Conservation (phyloP, 257 asterid genomes). For the Solanum stenotomum region DNA sequence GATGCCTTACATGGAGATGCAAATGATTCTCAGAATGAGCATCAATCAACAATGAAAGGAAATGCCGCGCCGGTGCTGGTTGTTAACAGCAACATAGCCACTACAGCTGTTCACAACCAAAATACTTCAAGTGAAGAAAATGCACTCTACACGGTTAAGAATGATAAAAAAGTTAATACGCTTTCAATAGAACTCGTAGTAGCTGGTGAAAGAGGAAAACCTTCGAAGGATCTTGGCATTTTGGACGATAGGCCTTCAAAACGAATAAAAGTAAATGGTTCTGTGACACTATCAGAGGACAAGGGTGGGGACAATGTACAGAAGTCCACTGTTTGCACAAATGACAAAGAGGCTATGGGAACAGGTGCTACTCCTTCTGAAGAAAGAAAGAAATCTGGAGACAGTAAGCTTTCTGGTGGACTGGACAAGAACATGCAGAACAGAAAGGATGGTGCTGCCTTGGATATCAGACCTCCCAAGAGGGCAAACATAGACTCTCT, state of each 20-base stretch:
- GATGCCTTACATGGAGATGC: slow-evolving; percentile 18
- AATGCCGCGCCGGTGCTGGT: neutral
- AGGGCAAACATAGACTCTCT: slow-evolving; percentile 22
- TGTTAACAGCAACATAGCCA: slow-evolving; percentile 5
- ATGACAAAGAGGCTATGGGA: slow-evolving; percentile 4
- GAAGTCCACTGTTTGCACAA: slow-evolving; percentile 5
- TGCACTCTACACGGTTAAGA: neutral
- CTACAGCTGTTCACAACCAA: slow-evolving; percentile 3
- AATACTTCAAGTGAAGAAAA: slow-evolving; percentile 9
- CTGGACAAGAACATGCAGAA: slow-evolving; percentile 2
- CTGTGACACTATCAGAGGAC: slow-evolving; percentile 7
- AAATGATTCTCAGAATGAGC: slow-evolving; percentile 1
- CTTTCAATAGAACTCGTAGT: slow-evolving; percentile 4
- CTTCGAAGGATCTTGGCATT: slow-evolving; percentile 15
- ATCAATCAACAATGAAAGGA: neutral
- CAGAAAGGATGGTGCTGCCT: slow-evolving; percentile 12
- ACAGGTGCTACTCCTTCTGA: slow-evolving; percentile 9
- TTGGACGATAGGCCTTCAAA: slow-evolving; percentile 24
- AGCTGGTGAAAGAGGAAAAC: slow-evolving; percentile 22
- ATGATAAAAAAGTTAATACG: slow-evolving; percentile 5
- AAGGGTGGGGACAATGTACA: slow-evolving; percentile 12
- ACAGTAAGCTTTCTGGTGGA: slow-evolving; percentile 13
- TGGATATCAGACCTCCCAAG: slow-evolving; percentile 28
- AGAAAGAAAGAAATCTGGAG: slow-evolving; percentile 9
- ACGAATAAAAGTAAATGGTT: slow-evolving; percentile 24